Evolutionary conservation across 1,284 basidiomycete genomes (phyloP), one percentile per base, ranked within the genome.

Genomic region (Trichosporon sp.): DNA sequence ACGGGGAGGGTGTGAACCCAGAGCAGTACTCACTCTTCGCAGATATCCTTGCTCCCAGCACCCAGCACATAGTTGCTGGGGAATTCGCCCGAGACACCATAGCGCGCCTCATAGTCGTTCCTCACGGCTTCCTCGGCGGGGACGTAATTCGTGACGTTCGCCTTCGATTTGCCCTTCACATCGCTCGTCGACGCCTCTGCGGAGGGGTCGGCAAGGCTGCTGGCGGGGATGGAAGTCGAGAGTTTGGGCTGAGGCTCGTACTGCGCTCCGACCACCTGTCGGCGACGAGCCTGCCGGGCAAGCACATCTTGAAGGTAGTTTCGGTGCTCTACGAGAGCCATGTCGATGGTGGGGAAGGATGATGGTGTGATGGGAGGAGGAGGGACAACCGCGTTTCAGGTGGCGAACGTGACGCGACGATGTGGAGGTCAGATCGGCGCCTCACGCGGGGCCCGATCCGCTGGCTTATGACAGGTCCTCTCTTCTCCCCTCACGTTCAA

Each of bases 101-200:
- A 98, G 75, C 90, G 86, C 81, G 92, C 90, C 1, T 91, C 92
- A 78, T 97, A 96, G 84, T 98, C 95, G 79, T 97, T 98, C 65
- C 95, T 87, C 62, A 99, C 91, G 0, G 93, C 96, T 79, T 98
- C 93, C 79, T 98, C 96, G 74, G 93, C 91, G 1, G 92, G 89
- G 12, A 93, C 87, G 75, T 94, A 95, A 77, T 93, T 93, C 53
- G 75, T 72, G 2, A 78, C 75, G 32, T 79, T 77, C 32, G 63
- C 67, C 38, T 76, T 77, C 25, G 66, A 62, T 29, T 23, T 65
- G 38, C 31, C 58, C 42, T 21, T 67, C 23, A 34, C 42, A 31
- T 58, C 23, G 60, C 68, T 64, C 23, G 15, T 32, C 27, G 58
- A 29, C 9, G 44, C 21, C 6, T 58, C 64, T 9, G 58, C 21